Evolutionary conservation across 352 stramenopile species (phyloP).

Genomic region (Globisporangium paroecandrum): DNA sequence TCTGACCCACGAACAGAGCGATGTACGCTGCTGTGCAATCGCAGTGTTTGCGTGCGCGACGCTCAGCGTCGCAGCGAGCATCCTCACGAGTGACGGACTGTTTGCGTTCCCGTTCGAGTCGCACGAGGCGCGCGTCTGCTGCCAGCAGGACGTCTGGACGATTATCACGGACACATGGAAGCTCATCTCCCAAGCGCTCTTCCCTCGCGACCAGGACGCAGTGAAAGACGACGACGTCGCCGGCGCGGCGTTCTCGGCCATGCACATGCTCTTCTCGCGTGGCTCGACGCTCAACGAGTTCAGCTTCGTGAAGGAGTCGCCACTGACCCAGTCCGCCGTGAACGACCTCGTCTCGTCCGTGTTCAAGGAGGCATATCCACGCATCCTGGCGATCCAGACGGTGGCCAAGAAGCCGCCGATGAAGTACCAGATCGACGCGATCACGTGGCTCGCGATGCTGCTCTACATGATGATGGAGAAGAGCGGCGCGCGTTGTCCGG

Average conservation of each 20-base stretch:
- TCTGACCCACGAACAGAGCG: constrained; percentile 61
- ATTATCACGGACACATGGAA: constrained; percentile 81
- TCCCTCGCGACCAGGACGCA: constrained; percentile 14
- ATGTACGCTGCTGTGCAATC: constrained; percentile 61
- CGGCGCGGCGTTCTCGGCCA: constrained; percentile 49
- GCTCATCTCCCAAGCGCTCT: constrained; percentile 67
- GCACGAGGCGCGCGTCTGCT: constrained; percentile 74
- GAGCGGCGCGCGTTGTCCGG: constrained; percentile 56
- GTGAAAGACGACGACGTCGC: constrained; percentile 15
- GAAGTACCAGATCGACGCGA: constrained; percentile 57
- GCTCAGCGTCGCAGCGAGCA: constrained; percentile 40
- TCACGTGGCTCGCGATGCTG: constrained; percentile 71
- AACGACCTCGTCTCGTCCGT: constrained; percentile 65
- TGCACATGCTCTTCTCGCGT: constrained; percentile 58
- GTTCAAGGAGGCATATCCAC: constrained; percentile 65
- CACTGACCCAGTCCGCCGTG: constrained; percentile 35
- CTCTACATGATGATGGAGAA: constrained; percentile 83
- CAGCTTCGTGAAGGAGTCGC: constrained; percentile 29
- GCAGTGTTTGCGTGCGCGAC: constrained; percentile 52
- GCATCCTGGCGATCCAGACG: constrained; percentile 40
- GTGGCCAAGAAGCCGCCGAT: constrained; percentile 46
- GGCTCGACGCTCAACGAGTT: constrained; percentile 34
- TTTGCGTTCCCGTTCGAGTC: constrained; percentile 81
- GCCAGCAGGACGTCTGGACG: constrained; percentile 76
- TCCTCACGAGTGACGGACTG: constrained; percentile 50